These are phyloP conservation scores for Zarea fungicola DNA, from an alignment of 2,329 filamentous ascomycete genomes.

Conservation along the genomic window DNA sequence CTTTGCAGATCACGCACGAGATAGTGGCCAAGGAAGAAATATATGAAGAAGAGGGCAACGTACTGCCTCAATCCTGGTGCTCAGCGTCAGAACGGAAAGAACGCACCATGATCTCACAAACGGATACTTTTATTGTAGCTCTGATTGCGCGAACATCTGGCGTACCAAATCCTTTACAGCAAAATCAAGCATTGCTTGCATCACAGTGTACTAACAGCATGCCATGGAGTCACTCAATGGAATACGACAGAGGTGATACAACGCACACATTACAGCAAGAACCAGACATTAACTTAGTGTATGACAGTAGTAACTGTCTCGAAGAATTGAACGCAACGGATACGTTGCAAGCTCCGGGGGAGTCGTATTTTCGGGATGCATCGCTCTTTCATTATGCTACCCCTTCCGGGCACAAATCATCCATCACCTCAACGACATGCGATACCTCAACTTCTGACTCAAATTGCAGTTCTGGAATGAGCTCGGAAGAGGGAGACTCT, in stretches of 20 bases:
- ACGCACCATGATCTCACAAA: not conserved
- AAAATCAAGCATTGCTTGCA: not conserved
- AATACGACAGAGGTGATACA: not conserved
- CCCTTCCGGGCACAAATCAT: not conserved
- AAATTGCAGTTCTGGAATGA: not conserved
- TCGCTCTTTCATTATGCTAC: not conserved
- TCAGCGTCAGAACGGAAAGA: not conserved
- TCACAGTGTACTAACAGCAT: not conserved
- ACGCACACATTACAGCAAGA: not conserved
- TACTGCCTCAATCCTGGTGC: conserved; percentile 54
- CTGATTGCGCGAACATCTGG: not conserved
- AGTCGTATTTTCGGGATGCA: not conserved
- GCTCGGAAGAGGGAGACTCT: not conserved
- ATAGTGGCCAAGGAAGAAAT: conserved; percentile 88
- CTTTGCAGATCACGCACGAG: conserved; percentile 73
- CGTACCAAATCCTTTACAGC: not conserved
- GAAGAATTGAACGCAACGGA: not conserved
- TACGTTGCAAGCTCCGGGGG: not conserved
- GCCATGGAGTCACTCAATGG: not conserved
- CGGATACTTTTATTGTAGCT: not conserved
- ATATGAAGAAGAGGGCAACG: conserved; percentile 93
- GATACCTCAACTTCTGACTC: not conserved
- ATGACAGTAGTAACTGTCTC: not conserved
- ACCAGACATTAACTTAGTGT: not conserved
- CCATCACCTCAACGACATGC: not conserved